A percentile compares a stretch with the other conserved stretches of the same genome.
Evolutionary conservation across 768 basidiomycete species (phyloP).

Genomic region (Podaxis mareebaensis): DNA sequence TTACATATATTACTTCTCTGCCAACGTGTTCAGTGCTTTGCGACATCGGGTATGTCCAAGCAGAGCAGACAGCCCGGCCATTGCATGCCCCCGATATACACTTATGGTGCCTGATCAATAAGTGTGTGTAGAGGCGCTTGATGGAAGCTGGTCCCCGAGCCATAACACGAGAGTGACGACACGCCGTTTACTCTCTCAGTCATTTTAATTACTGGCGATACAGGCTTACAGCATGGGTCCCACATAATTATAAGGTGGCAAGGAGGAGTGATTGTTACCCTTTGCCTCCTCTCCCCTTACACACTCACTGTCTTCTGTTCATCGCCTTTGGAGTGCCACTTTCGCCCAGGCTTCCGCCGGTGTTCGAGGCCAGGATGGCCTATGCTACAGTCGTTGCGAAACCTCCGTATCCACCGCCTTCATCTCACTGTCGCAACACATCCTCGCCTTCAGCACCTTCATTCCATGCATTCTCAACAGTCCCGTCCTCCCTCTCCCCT

Average conservation of each 20-base stretch:
- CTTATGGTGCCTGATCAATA: constrained; percentile 6
- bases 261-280: background rate
- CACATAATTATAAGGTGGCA: background rate
- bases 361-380: background rate
- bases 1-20: background rate
- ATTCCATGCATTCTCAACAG: background rate
- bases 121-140: background rate
- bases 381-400: background rate
- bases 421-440: background rate
- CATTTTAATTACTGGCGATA: constrained; percentile 1
- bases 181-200: background rate
- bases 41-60: background rate
- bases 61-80: background rate
- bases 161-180: background rate
- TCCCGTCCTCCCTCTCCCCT: background rate
- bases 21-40: background rate
- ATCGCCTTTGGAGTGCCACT: background rate
- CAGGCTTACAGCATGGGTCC: constrained; percentile 13
- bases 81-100: background rate
- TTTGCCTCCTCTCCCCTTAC: background rate
- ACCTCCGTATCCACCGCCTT: background rate
- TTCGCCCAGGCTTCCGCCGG: background rate
- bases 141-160: background rate
- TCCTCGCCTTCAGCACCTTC: background rate
- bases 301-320: background rate